phyloP scores from a whole-genome alignment of 768 basidiomycete genomes.

The Dentipellis sp. region DNA sequence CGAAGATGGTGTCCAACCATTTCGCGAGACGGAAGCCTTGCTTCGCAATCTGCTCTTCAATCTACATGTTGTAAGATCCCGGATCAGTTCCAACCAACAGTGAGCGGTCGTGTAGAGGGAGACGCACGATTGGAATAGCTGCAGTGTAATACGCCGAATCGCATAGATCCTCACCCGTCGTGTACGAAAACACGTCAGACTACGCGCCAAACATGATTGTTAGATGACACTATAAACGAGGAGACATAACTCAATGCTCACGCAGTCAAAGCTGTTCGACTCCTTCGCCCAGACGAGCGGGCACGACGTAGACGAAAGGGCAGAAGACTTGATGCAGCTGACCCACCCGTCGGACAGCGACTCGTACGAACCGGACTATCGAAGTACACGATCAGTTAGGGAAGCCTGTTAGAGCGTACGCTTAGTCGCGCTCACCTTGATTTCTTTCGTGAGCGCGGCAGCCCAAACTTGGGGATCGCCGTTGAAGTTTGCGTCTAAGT shows the following conservation, averaged over 20 bases:
- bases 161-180: conserved; percentile 19
- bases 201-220: neutral
- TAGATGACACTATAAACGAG: neutral
- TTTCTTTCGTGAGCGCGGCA: conserved; percentile 28
- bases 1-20: conserved; percentile 18
- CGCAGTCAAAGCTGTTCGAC: conserved; percentile 21
- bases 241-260: conserved; percentile 6
- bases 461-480: conserved; percentile 25
- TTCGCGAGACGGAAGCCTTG: conserved; percentile 18
- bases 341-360: conserved; percentile 20
- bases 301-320: conserved; percentile 20
- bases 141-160: conserved; percentile 16
- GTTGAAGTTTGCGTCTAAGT: conserved; percentile 14
- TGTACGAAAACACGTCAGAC: conserved; percentile 19
- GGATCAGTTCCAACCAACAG: neutral
- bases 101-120: neutral
- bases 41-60: conserved; percentile 22
- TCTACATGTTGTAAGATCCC: conserved; percentile 6
- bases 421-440: conserved; percentile 23
- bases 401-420: too few relatives aligned
- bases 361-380: conserved; percentile 19
- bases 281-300: conserved; percentile 23
- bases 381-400: neutral
- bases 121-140: conserved; percentile 17
- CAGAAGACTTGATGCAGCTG: conserved; percentile 18